phyloP scores from a whole-genome alignment of 2,329 filamentous ascomycete species.

The Arthrobotrys pseudoclavata region DNA sequence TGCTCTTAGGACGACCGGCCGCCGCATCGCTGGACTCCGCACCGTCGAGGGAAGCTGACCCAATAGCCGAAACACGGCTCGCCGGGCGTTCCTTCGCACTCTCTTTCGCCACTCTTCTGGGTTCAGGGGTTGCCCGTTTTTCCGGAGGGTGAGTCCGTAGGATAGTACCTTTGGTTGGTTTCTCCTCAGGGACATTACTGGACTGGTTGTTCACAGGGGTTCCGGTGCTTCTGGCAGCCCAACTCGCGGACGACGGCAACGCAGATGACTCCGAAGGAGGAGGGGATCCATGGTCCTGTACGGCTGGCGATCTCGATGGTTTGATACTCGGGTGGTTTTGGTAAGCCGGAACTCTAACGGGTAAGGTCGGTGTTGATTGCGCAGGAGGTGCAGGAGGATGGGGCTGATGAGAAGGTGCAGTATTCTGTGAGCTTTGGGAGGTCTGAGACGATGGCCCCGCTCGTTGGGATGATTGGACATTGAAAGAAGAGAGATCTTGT shows the following conservation, averaged over 20 bases:
- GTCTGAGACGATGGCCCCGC: conserved; percentile 63
- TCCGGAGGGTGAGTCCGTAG: conserved; percentile 56
- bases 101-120: conserved; percentile 38
- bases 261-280: conserved; percentile 82
- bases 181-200: conserved; percentile 44
- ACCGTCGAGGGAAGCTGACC: conserved; percentile 13
- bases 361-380: conserved; percentile 63
- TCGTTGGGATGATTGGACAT: conserved; percentile 68
- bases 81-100: conserved; percentile 18
- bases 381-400: conserved; percentile 64
- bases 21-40: conserved; percentile 45
- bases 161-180: conserved; percentile 50
- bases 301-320: conserved; percentile 66
- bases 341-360: conserved; percentile 58
- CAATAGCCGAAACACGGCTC: conserved; percentile 34
- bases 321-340: conserved; percentile 51
- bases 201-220: conserved; percentile 78
- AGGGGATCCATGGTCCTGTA: conserved; percentile 66
- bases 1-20: conserved; percentile 41
- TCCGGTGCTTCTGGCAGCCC: conserved; percentile 80
- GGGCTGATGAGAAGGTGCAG: conserved; percentile 69
- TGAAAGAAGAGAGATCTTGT: conserved; percentile 94
- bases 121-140: conserved; percentile 53
- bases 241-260: conserved; percentile 92
- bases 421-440: conserved; percentile 64